Evolutionary conservation across 2,329 filamentous ascomycete species (phyloP).

Genomic region (Penicillium sp.): DNA sequence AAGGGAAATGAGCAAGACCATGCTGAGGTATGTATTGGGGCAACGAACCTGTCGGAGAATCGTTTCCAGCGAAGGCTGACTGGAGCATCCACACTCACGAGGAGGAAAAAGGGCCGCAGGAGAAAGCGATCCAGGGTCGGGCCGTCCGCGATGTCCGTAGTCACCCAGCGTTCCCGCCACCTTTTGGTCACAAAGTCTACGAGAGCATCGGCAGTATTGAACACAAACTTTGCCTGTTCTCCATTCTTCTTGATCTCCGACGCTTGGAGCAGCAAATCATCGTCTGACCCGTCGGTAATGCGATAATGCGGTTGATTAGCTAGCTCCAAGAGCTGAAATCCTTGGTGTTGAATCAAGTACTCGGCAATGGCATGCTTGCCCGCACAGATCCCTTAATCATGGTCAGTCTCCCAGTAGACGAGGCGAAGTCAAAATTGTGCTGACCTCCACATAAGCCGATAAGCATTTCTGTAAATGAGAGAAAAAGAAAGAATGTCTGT

Average conservation of each 20-base stretch:
- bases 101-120: constrained; percentile 85
- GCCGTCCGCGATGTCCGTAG: constrained; percentile 76
- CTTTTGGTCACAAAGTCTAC: constrained; percentile 81
- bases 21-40: not conserved
- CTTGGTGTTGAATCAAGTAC: constrained; percentile 80
- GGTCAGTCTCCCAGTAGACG: constrained; percentile 16
- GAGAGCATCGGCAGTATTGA: constrained; percentile 65
- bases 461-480: constrained; percentile 41
- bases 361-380: constrained; percentile 88
- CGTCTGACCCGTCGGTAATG: constrained; percentile 24
- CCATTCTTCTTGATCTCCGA: constrained; percentile 21
- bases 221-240: constrained; percentile 39
- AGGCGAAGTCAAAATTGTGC: constrained; percentile 9
- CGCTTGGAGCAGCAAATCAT: constrained; percentile 29
- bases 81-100: constrained; percentile 89
- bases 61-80: constrained; percentile 80
- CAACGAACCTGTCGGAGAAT: constrained; percentile 59
- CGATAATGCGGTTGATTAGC: constrained; percentile 28
- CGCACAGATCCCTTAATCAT: constrained; percentile 73
- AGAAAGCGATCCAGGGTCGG: constrained; percentile 70
- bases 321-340: constrained; percentile 73
- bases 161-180: constrained; percentile 85
- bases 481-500: not conserved
- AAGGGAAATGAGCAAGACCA: not conserved
- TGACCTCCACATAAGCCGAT: constrained; percentile 54